Conservation (phyloP, 495 filamentous ascomycete species). For the Cercophora newfieldiana region DNA sequence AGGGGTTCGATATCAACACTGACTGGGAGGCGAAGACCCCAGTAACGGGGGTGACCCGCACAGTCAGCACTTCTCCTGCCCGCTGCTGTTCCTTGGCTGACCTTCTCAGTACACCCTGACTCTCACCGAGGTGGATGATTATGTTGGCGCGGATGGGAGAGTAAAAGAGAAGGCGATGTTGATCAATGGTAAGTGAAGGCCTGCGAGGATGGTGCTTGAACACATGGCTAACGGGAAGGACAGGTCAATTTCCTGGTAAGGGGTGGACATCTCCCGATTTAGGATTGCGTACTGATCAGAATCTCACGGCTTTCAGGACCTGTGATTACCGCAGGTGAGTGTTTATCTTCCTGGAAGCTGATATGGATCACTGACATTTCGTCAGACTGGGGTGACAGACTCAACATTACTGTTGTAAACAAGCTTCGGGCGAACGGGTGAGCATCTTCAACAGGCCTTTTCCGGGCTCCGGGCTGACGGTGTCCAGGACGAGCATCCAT, state of each 20-base stretch:
- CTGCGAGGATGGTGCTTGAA: conserved; percentile 24
- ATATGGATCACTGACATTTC: conserved; percentile 18
- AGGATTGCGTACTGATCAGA: not conserved
- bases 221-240: not conserved
- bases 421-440: conserved; percentile 43
- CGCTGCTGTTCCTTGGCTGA: not conserved
- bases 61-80: conserved; percentile 15
- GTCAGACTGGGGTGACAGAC: conserved; percentile 57
- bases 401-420: conserved; percentile 59
- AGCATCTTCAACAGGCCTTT: not conserved
- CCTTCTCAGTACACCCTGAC: conserved; percentile 38
- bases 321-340: conserved; percentile 45
- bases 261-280: not conserved
- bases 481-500: conserved; percentile 45
- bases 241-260: conserved; percentile 30
- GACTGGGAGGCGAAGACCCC: conserved; percentile 34
- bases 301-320: conserved; percentile 41
- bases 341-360: not conserved
- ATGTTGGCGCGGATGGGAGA: conserved; percentile 44
- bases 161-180: conserved; percentile 42
- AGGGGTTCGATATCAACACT: conserved; percentile 34
- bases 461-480: not conserved
- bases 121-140: conserved; percentile 36
- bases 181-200: conserved; percentile 37
- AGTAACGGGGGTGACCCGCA: conserved; percentile 24